A percentile compares a stretch with the other conserved stretches of the same genome.
Conservation (phyloP, 2,329 filamentous ascomycete species). For the Ciborinia camelliae region DNA sequence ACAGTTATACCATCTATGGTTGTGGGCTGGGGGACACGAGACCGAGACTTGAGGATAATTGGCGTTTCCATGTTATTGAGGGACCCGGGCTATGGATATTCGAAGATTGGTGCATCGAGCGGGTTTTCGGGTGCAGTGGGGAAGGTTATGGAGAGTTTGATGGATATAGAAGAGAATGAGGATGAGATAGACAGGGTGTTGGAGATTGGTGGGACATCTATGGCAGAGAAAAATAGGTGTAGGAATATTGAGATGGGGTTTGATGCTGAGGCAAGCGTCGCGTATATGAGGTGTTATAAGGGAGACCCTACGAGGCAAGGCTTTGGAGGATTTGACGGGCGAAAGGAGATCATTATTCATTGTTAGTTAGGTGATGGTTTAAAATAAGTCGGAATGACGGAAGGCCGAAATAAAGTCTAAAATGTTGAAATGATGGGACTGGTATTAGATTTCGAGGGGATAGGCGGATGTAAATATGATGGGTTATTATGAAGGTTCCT, state of each 20-base stretch:
- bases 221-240: not conserved
- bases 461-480: not conserved
- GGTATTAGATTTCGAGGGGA: not conserved
- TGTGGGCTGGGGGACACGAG: conserved; percentile 29
- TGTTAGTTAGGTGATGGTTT: not conserved
- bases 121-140: conserved; percentile 4
- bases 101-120: not conserved
- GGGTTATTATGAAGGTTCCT: too few species aligned
- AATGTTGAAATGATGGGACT: not conserved
- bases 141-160: conserved; percentile 8
- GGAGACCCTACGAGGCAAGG: not conserved
- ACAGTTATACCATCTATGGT: conserved; percentile 30
- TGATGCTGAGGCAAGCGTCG: not conserved
- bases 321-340: not conserved
- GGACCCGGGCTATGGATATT: not conserved
- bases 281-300: not conserved
- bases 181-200: not conserved
- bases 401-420: not conserved
- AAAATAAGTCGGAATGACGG: not conserved
- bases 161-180: conserved; percentile 8
- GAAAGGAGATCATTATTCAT: not conserved
- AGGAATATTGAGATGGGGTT: conserved; percentile 12
- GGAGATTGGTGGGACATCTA: not conserved
- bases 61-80: conserved; percentile 26
- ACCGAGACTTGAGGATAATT: conserved; percentile 25